Conservation (phyloP, 306 rosid genomes). For the Vigna trinervia region DNA sequence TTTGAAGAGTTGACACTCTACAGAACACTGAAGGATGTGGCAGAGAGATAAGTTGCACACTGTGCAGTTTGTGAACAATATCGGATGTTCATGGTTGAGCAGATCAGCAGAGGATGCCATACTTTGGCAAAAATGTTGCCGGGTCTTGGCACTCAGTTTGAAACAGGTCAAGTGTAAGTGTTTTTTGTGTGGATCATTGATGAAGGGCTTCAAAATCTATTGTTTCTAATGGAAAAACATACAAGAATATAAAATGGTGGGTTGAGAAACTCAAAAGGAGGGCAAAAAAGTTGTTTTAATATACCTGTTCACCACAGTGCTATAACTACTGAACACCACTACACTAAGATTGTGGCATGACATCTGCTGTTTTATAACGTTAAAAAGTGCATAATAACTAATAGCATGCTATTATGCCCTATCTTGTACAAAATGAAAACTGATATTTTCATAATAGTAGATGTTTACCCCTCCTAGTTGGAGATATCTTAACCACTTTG, state of each 20-base stretch:
- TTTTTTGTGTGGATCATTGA: background rate
- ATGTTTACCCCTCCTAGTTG: constrained; percentile 1
- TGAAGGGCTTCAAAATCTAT: background rate
- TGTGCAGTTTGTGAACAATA: background rate
- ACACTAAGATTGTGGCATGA: background rate
- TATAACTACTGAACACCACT: background rate
- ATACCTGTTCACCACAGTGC: background rate
- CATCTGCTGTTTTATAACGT: background rate
- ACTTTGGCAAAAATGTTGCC: background rate
- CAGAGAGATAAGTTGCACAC: background rate
- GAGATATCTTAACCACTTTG: background rate
- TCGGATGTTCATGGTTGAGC: background rate
- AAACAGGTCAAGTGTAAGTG: background rate
- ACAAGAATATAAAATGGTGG: background rate
- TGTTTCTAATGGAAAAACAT: background rate
- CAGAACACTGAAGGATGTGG: background rate
- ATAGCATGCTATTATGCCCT: background rate
- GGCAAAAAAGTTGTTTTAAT: background rate
- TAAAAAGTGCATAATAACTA: background rate
- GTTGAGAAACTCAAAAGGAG: background rate
- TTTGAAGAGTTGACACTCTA: constrained; percentile 1
- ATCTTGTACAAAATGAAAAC: background rate
- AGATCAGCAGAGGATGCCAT: background rate
- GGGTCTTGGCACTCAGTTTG: background rate
- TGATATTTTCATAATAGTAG: constrained; percentile 1